Evolutionary conservation across 805 yeast genomes (phyloP).

Genomic region (Candida orba): DNA sequence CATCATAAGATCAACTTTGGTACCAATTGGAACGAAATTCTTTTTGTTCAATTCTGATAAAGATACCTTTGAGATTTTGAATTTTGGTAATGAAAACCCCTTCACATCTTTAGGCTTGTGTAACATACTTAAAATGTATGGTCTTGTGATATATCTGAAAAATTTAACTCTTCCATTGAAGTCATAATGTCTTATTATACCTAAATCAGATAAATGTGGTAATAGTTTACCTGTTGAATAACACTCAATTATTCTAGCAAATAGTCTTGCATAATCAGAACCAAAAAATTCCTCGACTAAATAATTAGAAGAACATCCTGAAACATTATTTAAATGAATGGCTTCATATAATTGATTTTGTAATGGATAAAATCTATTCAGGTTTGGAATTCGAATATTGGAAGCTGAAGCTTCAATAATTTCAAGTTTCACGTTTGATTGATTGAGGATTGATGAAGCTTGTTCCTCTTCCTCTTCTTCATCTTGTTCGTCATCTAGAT

Average conservation of each 20-base stretch:
- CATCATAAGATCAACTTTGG: constrained; percentile 7
- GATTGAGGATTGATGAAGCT: constrained; percentile 8
- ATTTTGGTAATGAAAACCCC: constrained; percentile 24
- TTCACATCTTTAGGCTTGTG: constrained; percentile 19
- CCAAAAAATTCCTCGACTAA: constrained; percentile 48
- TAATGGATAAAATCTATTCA: constrained; percentile 54
- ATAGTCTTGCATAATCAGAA: constrained; percentile 41
- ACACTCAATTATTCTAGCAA: constrained; percentile 43
- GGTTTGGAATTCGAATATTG: constrained; percentile 12
- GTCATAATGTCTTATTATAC: constrained; percentile 57
- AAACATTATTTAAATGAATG: constrained; percentile 31
- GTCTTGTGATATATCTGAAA: constrained; percentile 53
- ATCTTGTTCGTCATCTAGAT: constrained; percentile 17
- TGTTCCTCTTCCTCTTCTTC: constrained; percentile 6
- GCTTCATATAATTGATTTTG: constrained; percentile 55
- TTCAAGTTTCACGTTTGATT: constrained; percentile 11
- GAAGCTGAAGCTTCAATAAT: constrained; percentile 13
- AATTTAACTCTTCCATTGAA: constrained; percentile 69
- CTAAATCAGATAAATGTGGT: constrained; percentile 21
- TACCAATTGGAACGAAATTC: constrained; percentile 21
- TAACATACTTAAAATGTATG: constrained; percentile 29
- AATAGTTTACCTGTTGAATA: constrained; percentile 31
- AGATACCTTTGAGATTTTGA: constrained; percentile 5
- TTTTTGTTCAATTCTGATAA: constrained; percentile 17
- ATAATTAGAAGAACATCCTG: constrained; percentile 58